Conservation (phyloP, 2,329 filamentous ascomycete species). For the Exophiala alcalophila region DNA sequence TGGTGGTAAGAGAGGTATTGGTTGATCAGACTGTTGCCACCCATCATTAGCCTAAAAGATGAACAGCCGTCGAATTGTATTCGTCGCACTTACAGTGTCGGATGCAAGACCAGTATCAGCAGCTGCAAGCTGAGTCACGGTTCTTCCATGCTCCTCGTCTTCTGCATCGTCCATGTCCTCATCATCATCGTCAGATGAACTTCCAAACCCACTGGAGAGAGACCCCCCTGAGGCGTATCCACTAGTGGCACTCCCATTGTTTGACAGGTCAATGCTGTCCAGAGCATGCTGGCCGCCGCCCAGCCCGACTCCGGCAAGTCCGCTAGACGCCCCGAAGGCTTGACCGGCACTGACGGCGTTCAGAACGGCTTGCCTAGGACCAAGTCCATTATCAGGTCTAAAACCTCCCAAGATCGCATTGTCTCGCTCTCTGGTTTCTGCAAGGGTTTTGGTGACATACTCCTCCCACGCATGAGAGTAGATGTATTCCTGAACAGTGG, state of each 20-base stretch:
- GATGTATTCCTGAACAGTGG: constrained; percentile 79
- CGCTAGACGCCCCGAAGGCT: constrained; percentile 61
- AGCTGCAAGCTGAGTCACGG: constrained; percentile 21
- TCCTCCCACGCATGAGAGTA: constrained; percentile 88
- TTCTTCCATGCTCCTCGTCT: constrained; percentile 24
- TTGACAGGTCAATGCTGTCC: constrained; percentile 63
- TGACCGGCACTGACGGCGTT: constrained; percentile 58
- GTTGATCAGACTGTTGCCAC: constrained; percentile 37
- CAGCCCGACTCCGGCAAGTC: constrained; percentile 75
- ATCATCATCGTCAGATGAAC: constrained; percentile 92
- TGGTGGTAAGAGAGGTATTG: constrained; percentile 43
- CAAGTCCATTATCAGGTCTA: constrained; percentile 82
- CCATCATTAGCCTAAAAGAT: constrained; percentile 49
- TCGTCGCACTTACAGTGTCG: constrained; percentile 63
- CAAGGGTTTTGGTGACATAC: constrained; percentile 89
- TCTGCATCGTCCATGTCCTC: constrained; percentile 75
- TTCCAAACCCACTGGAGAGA: constrained; percentile 85
- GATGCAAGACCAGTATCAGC: constrained; percentile 40
- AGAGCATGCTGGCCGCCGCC: constrained; percentile 59
- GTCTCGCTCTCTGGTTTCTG: constrained; percentile 90
- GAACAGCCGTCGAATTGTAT: constrained; percentile 31
- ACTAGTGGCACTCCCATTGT: constrained; percentile 64
- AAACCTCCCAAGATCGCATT: constrained; percentile 98
- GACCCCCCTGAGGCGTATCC: constrained; percentile 71
- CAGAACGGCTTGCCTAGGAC: constrained; percentile 67